These are phyloP conservation scores for Fusarium sambucinum DNA, from an alignment of 2,329 filamentous ascomycete species.

Conservation along the genomic window DNA sequence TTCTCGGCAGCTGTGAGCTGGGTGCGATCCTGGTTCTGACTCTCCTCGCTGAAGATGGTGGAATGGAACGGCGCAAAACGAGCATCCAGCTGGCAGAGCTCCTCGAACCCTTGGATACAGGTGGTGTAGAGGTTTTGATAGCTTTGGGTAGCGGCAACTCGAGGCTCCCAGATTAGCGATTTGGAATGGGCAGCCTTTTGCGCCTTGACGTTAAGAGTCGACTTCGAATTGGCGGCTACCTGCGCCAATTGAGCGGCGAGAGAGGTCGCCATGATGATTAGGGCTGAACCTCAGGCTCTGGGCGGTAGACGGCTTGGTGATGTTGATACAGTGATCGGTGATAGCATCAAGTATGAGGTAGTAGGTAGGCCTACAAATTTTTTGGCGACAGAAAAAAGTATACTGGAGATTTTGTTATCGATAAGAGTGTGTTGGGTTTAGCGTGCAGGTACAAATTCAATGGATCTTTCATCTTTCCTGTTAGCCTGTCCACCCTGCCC, in stretches of 20 bases:
- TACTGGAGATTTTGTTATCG: slow-evolving; percentile 49
- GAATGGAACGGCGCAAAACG: slow-evolving; percentile 80
- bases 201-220: slow-evolving; percentile 91
- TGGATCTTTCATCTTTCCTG: not conserved
- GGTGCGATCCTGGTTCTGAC: slow-evolving; percentile 86
- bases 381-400: slow-evolving; percentile 45
- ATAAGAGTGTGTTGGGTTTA: slow-evolving; percentile 41
- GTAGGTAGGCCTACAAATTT: slow-evolving; percentile 48
- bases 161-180: slow-evolving; percentile 92
- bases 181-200: slow-evolving; percentile 93
- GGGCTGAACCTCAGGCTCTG: slow-evolving; percentile 44
- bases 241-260: slow-evolving; percentile 94
- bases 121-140: slow-evolving; percentile 90
- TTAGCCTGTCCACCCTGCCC: not conserved
- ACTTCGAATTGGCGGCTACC: slow-evolving; percentile 89
- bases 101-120: slow-evolving; percentile 89
- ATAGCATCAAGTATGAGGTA: slow-evolving; percentile 42
- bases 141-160: slow-evolving; percentile 86
- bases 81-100: slow-evolving; percentile 87
- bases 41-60: slow-evolving; percentile 93
- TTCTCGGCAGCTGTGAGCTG: slow-evolving; percentile 88
- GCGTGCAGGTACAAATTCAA: not conserved
- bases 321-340: slow-evolving; percentile 38
- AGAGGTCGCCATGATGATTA: slow-evolving; percentile 77
- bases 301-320: slow-evolving; percentile 40